A percentile compares a stretch with the other conserved stretches of the same genome.
phyloP scores from a whole-genome alignment of 768 basidiomycete species.

The Lactarius akahatsu region DNA sequence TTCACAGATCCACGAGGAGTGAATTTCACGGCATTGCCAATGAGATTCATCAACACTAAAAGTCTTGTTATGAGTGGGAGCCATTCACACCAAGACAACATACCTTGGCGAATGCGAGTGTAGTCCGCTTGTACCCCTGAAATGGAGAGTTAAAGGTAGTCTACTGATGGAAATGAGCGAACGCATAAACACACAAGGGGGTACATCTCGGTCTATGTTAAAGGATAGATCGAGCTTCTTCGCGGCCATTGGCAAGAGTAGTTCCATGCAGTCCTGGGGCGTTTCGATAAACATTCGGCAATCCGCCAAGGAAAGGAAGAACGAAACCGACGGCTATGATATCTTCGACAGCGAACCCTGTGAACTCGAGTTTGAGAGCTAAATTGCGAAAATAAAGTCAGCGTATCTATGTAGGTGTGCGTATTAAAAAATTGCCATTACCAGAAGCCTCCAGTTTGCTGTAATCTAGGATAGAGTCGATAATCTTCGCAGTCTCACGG shows the following conservation, averaged over 20 bases:
- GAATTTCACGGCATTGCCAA: slow-evolving; percentile 78
- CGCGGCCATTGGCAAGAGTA: slow-evolving; percentile 71
- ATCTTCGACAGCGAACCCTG: slow-evolving; percentile 66
- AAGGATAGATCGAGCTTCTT: slow-evolving; percentile 73
- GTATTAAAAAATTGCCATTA: slow-evolving; percentile 31
- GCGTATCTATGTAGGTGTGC: background rate
- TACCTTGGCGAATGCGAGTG: slow-evolving; percentile 71
- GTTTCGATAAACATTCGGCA: background rate
- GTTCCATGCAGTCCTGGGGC: slow-evolving; percentile 69
- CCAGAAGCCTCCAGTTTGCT: slow-evolving; percentile 78
- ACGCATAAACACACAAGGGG: slow-evolving; percentile 49
- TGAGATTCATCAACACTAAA: slow-evolving; percentile 71
- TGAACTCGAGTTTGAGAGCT: slow-evolving; percentile 71
- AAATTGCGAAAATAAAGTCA: slow-evolving; percentile 21
- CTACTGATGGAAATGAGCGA: background rate
- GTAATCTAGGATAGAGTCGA: slow-evolving; percentile 77
- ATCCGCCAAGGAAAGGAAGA: too few relatives aligned
- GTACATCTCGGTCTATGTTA: slow-evolving; percentile 66
- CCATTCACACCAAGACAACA: background rate
- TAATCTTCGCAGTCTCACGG: slow-evolving; percentile 48
- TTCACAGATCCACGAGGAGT: slow-evolving; percentile 62
- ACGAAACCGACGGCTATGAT: slow-evolving; percentile 57
- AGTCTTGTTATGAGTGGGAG: background rate
- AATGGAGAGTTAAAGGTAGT: background rate
- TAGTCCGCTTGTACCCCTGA: slow-evolving; percentile 72